Base-by-base conservation (phyloP, 768 basidiomycete species). In the Collybia nuda region DNA sequence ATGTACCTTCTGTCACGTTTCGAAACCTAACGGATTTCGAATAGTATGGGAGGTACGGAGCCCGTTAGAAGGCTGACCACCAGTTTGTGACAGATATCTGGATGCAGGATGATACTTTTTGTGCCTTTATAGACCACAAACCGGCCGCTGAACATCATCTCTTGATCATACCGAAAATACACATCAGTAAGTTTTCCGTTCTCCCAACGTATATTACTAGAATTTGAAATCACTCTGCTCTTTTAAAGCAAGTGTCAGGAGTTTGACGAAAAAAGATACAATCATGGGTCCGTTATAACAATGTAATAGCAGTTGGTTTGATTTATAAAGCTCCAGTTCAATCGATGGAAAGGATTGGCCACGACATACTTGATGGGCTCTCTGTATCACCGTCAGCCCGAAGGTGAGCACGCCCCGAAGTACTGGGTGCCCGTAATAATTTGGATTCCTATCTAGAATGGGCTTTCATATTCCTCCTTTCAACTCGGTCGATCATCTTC, bases 391-490 rank as follows among this genome's bases (percentile, higher is more conserved):
- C 54, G 11, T 48, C 62, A 38, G 68, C 70, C 53, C 78, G 81
- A 64, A 76, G 72, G 86, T 84, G 56, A 50, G 67, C 55, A 21
- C 6, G 22, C 32, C 36, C 5, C 32, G 9, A 11, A 32, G 8
- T 7, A 41, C 22, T 15, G 46, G 2, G 18, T 6, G 43, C 52
- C 39, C 48, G 26, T 51, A 18, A 3, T 49, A 29, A 58, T 37
- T 19, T 45, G 58, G 61, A 28, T 48, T n/a, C 45, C 19, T 12
- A 42, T 47, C 29, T 49, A 90, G 90, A 54, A 73, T 90, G 70
- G 89, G 90, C 1, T 92, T 90, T 60, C 89, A 92, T 61, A 87
- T 90, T 47, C 86, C 89, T 0, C 90, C 90, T 0, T 88, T 86
- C 65, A 85, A 80, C 50, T 84, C 82, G 28, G 75, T 91, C 5